A percentile compares a stretch with the other conserved stretches of the same genome.
Conservation (phyloP, 1,139 yeast species). For the Yamadazyma taylorii region DNA sequence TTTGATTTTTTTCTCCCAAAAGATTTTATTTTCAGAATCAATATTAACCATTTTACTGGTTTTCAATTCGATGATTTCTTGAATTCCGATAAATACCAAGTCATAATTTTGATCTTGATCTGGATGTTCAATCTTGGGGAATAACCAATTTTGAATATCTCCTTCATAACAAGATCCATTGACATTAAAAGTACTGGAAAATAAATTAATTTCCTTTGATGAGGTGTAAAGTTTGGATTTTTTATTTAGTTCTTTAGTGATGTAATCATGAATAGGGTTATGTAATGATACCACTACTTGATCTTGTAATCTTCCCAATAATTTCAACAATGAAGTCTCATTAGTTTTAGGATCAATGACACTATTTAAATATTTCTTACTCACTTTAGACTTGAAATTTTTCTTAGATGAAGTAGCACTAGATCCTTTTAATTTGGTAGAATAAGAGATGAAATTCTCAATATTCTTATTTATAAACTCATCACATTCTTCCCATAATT, state of each 20-base stretch:
- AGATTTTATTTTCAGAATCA: conserved; percentile 66
- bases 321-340: conserved; percentile 47
- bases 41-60: conserved; percentile 87
- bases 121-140: conserved; percentile 34
- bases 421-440: conserved; percentile 32
- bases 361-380: conserved; percentile 46
- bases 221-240: conserved; percentile 51
- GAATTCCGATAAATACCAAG: conserved; percentile 79
- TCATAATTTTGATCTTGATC: conserved; percentile 42
- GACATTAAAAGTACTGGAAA: conserved; percentile 70
- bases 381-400: conserved; percentile 44
- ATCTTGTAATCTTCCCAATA: conserved; percentile 50
- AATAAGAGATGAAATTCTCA: conserved; percentile 34
- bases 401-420: conserved; percentile 34
- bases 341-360: conserved; percentile 43
- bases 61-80: conserved; percentile 88
- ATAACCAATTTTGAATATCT: conserved; percentile 57
- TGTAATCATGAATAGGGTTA: conserved; percentile 73
- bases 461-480: conserved; percentile 46
- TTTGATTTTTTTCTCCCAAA: conserved; percentile 78
- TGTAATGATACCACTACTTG: conserved; percentile 49
- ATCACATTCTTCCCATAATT: conserved; percentile 64
- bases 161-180: conserved; percentile 59
- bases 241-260: conserved; percentile 53
- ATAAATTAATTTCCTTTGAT: conserved; percentile 51